phyloP scores from a whole-genome alignment of 805 yeast genomes.

The Metschnikowia drakensbergensis region DNA sequence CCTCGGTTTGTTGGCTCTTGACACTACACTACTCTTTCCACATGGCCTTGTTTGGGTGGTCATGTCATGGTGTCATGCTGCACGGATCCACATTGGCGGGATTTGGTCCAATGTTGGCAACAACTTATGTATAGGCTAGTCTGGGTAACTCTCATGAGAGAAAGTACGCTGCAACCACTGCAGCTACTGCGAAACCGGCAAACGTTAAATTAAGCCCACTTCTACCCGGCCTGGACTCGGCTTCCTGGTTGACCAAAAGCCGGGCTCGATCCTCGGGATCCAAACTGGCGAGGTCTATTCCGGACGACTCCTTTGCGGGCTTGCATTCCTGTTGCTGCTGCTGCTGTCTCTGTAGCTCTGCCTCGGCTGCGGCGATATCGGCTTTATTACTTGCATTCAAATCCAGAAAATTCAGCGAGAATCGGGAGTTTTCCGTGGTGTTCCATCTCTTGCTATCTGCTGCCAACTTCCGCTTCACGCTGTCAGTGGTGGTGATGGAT shows the following conservation, averaged over 20 bases:
- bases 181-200: slow-evolving; percentile 32
- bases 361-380: slow-evolving; percentile 25
- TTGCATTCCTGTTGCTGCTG: slow-evolving; percentile 7
- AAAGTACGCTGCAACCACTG: slow-evolving; percentile 28
- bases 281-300: slow-evolving; percentile 34
- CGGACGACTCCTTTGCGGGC: slow-evolving; percentile 9
- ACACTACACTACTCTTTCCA: no score
- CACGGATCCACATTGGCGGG: no score
- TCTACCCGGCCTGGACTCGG: background rate
- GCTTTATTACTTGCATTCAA: slow-evolving; percentile 42
- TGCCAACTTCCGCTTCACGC: slow-evolving; percentile 55
- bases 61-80: no score
- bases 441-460: slow-evolving; percentile 59
- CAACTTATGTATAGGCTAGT: no score
- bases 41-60: no score
- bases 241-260: slow-evolving; percentile 18
- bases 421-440: slow-evolving; percentile 50
- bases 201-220: slow-evolving; percentile 18
- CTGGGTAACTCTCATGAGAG: background rate
- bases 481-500: slow-evolving; percentile 61
- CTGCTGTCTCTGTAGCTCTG: slow-evolving; percentile 13
- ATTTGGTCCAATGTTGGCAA: no score
- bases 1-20: no score
- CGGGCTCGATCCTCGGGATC: slow-evolving; percentile 71
- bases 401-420: slow-evolving; percentile 68